Percentiles rank a stretch among this genome's conserved stretches.
These are phyloP conservation scores for Nicotiana obtusifolia DNA, from an alignment of 257 asterid genomes.

Conservation along the genomic window DNA sequence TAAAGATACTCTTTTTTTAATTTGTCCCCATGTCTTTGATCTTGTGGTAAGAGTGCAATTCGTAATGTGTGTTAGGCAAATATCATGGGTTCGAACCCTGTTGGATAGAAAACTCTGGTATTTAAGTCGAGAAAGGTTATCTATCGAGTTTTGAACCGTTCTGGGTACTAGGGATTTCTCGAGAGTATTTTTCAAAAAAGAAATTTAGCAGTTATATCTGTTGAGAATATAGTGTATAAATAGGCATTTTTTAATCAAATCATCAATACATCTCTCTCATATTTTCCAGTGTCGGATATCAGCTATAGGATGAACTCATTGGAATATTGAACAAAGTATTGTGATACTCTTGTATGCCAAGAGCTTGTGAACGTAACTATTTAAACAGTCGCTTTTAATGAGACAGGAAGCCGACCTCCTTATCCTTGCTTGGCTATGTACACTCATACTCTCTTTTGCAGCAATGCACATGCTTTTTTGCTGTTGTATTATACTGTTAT, in stretches of 20 bases:
- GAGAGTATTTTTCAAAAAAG: no score
- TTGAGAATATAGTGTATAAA: no score
- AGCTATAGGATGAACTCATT: background rate
- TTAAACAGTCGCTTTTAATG: background rate
- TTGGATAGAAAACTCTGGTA: background rate
- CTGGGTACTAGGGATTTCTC: background rate
- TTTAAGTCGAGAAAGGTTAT: background rate
- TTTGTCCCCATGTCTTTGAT: background rate
- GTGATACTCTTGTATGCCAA: background rate
- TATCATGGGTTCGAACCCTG: background rate
- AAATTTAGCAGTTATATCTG: no score
- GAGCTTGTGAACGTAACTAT: background rate
- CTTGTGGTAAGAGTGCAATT: background rate
- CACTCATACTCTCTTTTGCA: background rate
- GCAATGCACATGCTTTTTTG: background rate
- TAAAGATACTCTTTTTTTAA: background rate
- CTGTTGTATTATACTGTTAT: background rate
- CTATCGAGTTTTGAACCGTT: background rate
- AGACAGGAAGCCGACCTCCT: background rate
- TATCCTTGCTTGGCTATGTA: background rate
- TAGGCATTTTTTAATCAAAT: background rate
- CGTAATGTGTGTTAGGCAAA: no score
- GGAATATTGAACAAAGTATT: background rate
- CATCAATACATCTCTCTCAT: background rate
- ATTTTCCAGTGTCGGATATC: background rate